Evolutionary conservation across 768 basidiomycete genomes (phyloP), one percentile per base, ranked within the genome.

Genomic region (button mushroom (Agaricus bisporus)): DNA sequence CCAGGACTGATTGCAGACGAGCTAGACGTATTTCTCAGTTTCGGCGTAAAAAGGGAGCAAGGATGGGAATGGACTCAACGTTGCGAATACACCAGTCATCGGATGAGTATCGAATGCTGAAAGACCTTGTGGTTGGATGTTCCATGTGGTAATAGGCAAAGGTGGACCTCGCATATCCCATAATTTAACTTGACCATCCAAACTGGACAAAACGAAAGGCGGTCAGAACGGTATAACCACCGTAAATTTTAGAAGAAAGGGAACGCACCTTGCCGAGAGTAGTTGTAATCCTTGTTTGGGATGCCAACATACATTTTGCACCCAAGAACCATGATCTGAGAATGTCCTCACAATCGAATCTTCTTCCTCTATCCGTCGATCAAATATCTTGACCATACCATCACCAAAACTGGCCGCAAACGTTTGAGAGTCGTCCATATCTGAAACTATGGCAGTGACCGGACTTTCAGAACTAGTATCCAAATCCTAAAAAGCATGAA

Each of bases 371-470:
- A 91, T 67, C n/a, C 97, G 82, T 32, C 89, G 85, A 71, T 99
- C 97, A 69, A 94, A 98, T 2, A 97, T 74, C 61, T 89, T 86
- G 49, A 98, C 80, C 4, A 78, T 77, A 10, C 97, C 97, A 66
- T 98, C 93, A 14, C 88, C 97, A 66, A 98, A 98, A 54, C 94
- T 86, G 8, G 92, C 88, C 12, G 90, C 76, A 68, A 98, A 93
- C 2, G 85, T 84, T 54, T 89, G 83, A 15, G 87, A 83, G 0
- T 83, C 78, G 12, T 83, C 82, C 42, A 80, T 66, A 58, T 97
- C 93, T 9, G 88, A 90, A 2, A 81, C 75, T 46, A 99, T 82
- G 0, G 88, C 77, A 0, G 97, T 98, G 11, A 95, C 81, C 41
- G 93, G 91, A 56, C 91, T 90, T 41, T 95, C 90, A 5, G 91